phyloP scores from a whole-genome alignment of 352 stramenopile genomes.

The Globisporangium paroecandrum region DNA sequence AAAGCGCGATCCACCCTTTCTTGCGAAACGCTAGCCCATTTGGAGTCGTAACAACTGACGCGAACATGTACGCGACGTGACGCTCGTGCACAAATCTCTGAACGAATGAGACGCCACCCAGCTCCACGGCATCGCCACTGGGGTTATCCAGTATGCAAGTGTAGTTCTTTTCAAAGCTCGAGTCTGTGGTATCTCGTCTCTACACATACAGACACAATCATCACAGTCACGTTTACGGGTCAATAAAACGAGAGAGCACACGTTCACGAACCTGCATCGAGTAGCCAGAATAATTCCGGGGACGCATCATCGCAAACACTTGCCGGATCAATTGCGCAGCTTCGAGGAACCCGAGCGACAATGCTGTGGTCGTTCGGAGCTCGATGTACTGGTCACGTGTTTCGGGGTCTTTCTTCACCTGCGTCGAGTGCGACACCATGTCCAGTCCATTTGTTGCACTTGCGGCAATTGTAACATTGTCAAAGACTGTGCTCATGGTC shows the following conservation, averaged over 20 bases:
- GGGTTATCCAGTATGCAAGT: not conserved
- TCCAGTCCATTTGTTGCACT: slow-evolving; percentile 1
- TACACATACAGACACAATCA: not conserved
- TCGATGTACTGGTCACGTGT: slow-evolving; percentile 10
- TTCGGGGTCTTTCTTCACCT: not conserved
- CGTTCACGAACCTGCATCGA: slow-evolving; percentile 5
- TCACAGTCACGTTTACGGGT: not conserved
- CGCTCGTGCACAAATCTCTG: slow-evolving; percentile 1
- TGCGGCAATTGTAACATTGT: not conserved
- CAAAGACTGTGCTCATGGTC: slow-evolving; percentile 1
- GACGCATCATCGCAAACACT: slow-evolving; percentile 11
- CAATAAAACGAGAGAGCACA: not conserved
- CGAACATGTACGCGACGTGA: slow-evolving; percentile 7
- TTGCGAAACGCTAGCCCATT: slow-evolving; percentile 8
- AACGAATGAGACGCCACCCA: slow-evolving; percentile 11
- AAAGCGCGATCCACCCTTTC: slow-evolving; percentile 10
- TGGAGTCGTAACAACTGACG: not conserved
- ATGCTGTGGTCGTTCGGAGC: not conserved
- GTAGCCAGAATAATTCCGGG: slow-evolving; percentile 8
- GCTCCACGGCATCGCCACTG: not conserved
- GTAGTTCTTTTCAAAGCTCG: slow-evolving; percentile 15
- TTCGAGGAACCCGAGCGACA: slow-evolving; percentile 10
- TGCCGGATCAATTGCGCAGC: slow-evolving; percentile 4
- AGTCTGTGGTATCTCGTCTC: slow-evolving; percentile 3
- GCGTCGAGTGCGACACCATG: not conserved